These are phyloP conservation scores for Boletellus ananas DNA, from an alignment of 768 basidiomycete genomes.

Conservation along the genomic window DNA sequence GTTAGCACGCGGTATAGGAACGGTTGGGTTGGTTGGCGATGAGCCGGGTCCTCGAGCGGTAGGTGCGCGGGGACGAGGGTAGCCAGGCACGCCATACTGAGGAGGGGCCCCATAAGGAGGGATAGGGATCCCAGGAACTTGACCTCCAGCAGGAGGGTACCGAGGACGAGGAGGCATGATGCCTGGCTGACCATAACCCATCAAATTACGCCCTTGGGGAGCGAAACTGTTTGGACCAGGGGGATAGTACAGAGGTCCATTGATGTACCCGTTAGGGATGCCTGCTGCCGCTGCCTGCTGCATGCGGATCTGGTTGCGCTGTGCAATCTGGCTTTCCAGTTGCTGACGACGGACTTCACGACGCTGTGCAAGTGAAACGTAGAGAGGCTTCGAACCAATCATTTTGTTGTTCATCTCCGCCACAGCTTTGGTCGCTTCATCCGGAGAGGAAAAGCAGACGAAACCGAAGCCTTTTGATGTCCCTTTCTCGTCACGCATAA, in stretches of 20 bases:
- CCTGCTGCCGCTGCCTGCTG: conserved; percentile 89
- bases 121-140: conserved; percentile 74
- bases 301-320: conserved; percentile 93
- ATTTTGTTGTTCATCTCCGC: conserved; percentile 99
- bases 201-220: conserved; percentile 65
- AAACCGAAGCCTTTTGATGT: conserved; percentile 97
- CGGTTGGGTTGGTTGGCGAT: conserved; percentile 63
- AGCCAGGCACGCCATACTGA: conserved; percentile 71
- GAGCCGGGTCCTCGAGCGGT: conserved; percentile 64
- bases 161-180: conserved; percentile 88
- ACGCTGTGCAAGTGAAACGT: conserved; percentile 97
- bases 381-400: conserved; percentile 97
- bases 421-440: conserved; percentile 98
- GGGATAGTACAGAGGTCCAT: conserved; percentile 65
- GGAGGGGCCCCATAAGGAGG: conserved; percentile 75
- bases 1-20: conserved; percentile 61
- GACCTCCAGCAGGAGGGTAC: conserved; percentile 66
- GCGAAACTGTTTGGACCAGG: conserved; percentile 74
- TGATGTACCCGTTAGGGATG: conserved; percentile 55
- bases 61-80: conserved; percentile 60
- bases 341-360: conserved; percentile 98
- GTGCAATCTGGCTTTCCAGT: conserved; percentile 97
- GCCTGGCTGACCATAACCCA: conserved; percentile 78
- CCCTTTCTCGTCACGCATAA: conserved; percentile 96
- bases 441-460: conserved; percentile 97